These are phyloP conservation scores for Elsinoe batatas DNA, from an alignment of 2,329 filamentous ascomycete genomes.

Conservation along the genomic window DNA sequence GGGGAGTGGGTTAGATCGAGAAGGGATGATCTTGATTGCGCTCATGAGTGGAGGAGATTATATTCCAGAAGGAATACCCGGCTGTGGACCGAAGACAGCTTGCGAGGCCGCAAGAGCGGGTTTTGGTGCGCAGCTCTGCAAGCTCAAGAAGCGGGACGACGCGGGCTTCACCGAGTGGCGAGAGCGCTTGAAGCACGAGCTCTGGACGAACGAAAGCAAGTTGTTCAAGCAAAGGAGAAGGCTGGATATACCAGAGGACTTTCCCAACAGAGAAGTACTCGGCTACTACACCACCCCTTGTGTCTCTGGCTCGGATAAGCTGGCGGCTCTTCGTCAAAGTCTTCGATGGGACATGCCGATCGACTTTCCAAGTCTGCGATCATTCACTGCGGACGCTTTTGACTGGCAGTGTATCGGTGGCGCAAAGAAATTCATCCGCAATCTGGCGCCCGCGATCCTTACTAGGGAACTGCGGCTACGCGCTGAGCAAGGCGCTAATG, in stretches of 20 bases:
- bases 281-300: conserved; percentile 82
- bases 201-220: conserved; percentile 73
- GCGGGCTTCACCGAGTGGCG: conserved; percentile 60
- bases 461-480: conserved; percentile 45
- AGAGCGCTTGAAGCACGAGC: conserved; percentile 59
- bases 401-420: conserved; percentile 74
- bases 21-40: conserved; percentile 89
- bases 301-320: conserved; percentile 54
- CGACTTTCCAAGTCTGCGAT: conserved; percentile 57
- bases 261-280: conserved; percentile 69
- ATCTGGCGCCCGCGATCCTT: conserved; percentile 67
- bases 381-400: conserved; percentile 69
- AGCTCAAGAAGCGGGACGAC: conserved; percentile 49
- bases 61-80: conserved; percentile 73
- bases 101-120: conserved; percentile 84
- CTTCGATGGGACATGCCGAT: conserved; percentile 55
- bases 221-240: conserved; percentile 70
- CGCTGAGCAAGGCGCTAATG: conserved; percentile 18
- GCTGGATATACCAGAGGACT: conserved; percentile 65
- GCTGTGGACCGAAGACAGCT: conserved; percentile 78
- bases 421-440: conserved; percentile 73
- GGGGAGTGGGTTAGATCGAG: conserved; percentile 58
- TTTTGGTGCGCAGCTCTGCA: conserved; percentile 68
- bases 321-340: conserved; percentile 45
- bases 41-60: conserved; percentile 96